Evolutionary conservation across 306 rosid genomes (phyloP).

Genomic region (Medicago ruthenica): DNA sequence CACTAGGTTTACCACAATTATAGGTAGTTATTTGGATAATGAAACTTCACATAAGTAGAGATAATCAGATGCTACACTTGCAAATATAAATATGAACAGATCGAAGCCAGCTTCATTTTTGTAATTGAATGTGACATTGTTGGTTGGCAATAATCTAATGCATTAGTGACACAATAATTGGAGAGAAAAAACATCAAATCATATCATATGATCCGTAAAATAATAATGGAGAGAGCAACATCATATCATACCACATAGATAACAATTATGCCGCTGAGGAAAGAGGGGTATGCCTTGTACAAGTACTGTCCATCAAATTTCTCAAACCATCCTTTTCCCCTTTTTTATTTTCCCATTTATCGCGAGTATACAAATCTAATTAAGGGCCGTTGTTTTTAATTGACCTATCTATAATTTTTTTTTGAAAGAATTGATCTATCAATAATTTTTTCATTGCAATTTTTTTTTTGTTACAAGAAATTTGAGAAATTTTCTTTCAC

Average conservation of each 20-base stretch:
- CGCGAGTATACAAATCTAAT: too few species aligned
- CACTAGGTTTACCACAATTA: too few species aligned
- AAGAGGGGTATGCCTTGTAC: background rate
- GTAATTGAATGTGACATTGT: conserved; percentile 47
- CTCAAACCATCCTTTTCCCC: too few species aligned
- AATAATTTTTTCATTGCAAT: too few species aligned
- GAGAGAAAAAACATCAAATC: conserved; percentile 53
- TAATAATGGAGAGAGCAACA: conserved; percentile 44
- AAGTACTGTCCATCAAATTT: too few species aligned
- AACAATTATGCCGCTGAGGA: background rate
- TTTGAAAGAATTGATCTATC: too few species aligned
- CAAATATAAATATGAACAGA: background rate
- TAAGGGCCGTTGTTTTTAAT: too few species aligned
- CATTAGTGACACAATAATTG: conserved; percentile 53
- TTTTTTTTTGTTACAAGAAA: too few species aligned
- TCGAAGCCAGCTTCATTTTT: conserved; percentile 4
- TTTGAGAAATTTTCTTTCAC: too few species aligned
- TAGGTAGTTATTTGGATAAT: background rate
- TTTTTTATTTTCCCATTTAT: too few species aligned
- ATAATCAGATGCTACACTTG: background rate
- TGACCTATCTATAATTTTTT: too few species aligned
- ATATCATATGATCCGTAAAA: conserved; percentile 45
- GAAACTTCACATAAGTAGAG: background rate
- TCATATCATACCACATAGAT: conserved; percentile 38
- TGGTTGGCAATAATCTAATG: conserved; percentile 53